Base-by-base conservation (phyloP, 2,329 filamentous ascomycete genomes). In the Trichophyton benhamiae region DNA sequence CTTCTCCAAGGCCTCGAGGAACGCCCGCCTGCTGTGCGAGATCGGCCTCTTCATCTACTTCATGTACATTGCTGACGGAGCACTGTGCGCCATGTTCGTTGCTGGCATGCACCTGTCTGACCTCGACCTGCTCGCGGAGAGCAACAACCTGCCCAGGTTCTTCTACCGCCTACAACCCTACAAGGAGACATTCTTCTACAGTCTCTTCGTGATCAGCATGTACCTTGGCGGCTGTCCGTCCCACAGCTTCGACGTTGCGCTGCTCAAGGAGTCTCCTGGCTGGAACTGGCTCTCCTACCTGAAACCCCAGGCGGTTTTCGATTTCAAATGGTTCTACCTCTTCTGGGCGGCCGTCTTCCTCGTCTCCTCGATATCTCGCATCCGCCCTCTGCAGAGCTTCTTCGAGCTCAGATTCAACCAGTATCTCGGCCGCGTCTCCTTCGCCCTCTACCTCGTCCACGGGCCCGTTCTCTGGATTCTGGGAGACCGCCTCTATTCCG, bases 21-120 rank as follows among this genome's bases (percentile, higher is more conserved):
- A 78, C 60, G 79, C 80, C 2, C 80, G 86, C 13, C 75, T 87
- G 0, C 76, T 75, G 70, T 80, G 80, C 67, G 73, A 83, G 66
- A 55, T 76, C 0, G 78, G 69, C 0, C 74, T 89, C 9, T 78
- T 83, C 20, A 75, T 77, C 64, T 89, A 88, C 72, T 87, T 87
- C 68, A 75, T 88, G 68, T 87, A 86, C 69, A 79, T 88, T 59
- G 79, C 79, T 2, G 86, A 89, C 68, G 85, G 83, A 25, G 83
- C 79, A 72, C 83, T 83, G 68, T 82, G 80, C 65, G 77, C 83
- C 15, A 76, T 85, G 71, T 87, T 87, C 68, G 71, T 81, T 11
- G 73, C 78, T 0, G 85, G 85, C 22, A 83, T 86, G 80, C 71
- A 86, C 2, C 76, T 86, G 11, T 80, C 80, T 69, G 83, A 87